A percentile compares a stretch with the other conserved stretches of the same genome.
Evolutionary conservation across 345 rosid species (phyloP).

Genomic region (Eucalyptus leucophloia): DNA sequence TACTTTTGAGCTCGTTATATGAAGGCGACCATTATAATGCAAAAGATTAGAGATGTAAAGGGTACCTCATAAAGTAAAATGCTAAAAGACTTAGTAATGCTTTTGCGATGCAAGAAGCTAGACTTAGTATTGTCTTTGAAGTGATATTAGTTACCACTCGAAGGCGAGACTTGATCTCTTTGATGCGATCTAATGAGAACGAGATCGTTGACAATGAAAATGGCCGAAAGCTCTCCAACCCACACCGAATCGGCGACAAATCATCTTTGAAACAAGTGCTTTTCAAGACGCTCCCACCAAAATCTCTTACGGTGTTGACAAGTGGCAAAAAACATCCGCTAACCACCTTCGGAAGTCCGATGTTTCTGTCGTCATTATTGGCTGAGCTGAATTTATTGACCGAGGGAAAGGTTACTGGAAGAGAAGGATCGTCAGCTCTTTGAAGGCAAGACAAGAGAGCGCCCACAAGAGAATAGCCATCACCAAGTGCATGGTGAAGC

Average conservation of each 20-base stretch:
- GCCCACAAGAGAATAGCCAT: no score
- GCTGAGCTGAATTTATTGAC: neutral
- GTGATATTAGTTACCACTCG: neutral
- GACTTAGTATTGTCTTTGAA: neutral
- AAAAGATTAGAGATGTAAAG: neutral
- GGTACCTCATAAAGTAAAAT: neutral
- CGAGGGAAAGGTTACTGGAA: no score
- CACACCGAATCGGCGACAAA: slow-evolving; percentile 14
- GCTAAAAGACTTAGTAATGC: neutral
- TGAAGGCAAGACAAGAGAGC: no score
- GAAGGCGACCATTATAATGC: neutral
- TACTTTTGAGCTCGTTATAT: neutral
- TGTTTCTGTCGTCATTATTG: neutral
- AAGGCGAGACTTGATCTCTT: slow-evolving; percentile 2
- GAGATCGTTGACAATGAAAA: neutral
- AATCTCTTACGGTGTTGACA: slow-evolving; percentile 13
- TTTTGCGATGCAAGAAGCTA: neutral
- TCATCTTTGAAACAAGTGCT: slow-evolving; percentile 23
- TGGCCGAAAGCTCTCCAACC: neutral
- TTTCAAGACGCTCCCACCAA: slow-evolving; percentile 25
- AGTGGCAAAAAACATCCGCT: neutral
- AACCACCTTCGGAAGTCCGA: neutral
- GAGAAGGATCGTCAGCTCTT: no score
- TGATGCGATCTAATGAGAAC: neutral
- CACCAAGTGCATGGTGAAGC: neutral